Conservation (phyloP, 257 asterid species). For the Gardenia jasminoides region DNA sequence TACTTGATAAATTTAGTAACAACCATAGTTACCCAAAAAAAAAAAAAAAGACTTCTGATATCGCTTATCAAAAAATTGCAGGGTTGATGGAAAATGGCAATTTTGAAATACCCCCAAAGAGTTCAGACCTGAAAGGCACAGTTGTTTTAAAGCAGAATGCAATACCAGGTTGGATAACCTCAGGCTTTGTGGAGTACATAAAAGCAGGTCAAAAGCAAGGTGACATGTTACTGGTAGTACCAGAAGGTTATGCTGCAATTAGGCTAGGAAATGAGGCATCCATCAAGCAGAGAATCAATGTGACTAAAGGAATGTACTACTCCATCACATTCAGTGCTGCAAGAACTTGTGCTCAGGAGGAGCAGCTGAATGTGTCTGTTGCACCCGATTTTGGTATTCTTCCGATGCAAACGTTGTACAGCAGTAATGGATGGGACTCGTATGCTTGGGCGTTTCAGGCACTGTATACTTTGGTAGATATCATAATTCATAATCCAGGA, state of each 20-base stretch:
- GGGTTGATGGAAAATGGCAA: slow-evolving; percentile 80
- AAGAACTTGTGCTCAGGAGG: slow-evolving; percentile 91
- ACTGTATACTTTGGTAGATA: slow-evolving; percentile 31
- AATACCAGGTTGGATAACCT: slow-evolving; percentile 65
- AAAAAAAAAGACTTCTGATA: not conserved
- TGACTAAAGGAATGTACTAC: slow-evolving; percentile 73
- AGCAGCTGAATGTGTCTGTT: slow-evolving; percentile 65
- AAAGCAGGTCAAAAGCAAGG: slow-evolving; percentile 96
- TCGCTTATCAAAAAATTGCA: slow-evolving; percentile 23
- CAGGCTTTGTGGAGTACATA: slow-evolving; percentile 93
- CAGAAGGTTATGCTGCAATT: slow-evolving; percentile 88
- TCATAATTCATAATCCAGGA: slow-evolving; percentile 84
- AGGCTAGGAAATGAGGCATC: slow-evolving; percentile 95
- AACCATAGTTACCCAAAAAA: not conserved
- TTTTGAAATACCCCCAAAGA: slow-evolving; percentile 63
- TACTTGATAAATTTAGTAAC: not conserved
- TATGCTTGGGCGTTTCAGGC: slow-evolving; percentile 90
- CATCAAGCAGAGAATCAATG: slow-evolving; percentile 59
- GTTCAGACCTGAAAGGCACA: slow-evolving; percentile 66
- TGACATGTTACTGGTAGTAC: slow-evolving; percentile 87
- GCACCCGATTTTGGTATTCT: slow-evolving; percentile 78
- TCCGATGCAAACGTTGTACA: slow-evolving; percentile 80
- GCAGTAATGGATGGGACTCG: slow-evolving; percentile 94
- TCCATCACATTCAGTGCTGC: slow-evolving; percentile 90
- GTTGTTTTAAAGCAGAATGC: slow-evolving; percentile 56